A percentile compares a stretch with the other conserved stretches of the same genome.
Conservation (phyloP, 2,329 filamentous ascomycete species). For the Dothidotthia symphoricarpi region DNA sequence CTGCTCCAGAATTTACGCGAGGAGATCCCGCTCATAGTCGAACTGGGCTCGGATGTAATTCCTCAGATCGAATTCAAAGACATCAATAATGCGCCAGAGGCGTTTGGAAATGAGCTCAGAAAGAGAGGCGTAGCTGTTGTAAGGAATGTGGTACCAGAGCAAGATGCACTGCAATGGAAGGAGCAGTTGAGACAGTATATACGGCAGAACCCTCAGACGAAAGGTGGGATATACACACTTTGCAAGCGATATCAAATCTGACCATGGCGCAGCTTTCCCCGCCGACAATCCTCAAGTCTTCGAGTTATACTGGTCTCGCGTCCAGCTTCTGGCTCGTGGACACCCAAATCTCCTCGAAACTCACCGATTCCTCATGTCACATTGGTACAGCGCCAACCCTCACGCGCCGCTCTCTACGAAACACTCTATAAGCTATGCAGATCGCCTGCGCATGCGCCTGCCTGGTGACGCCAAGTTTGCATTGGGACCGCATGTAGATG, state of each 20-base stretch:
- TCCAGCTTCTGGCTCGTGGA: conserved; percentile 48
- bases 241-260: background rate
- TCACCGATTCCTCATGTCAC: conserved; percentile 50
- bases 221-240: conserved; percentile 20
- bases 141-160: conserved; percentile 46
- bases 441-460: conserved; percentile 54
- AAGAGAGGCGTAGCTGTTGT: conserved; percentile 56
- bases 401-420: conserved; percentile 45
- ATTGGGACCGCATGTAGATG: conserved; percentile 57
- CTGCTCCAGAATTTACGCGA: conserved; percentile 45
- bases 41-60: conserved; percentile 44
- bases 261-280: conserved; percentile 44
- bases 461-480: conserved; percentile 54
- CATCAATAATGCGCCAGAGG: conserved; percentile 49
- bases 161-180: conserved; percentile 48
- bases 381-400: conserved; percentile 50
- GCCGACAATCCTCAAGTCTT: conserved; percentile 51
- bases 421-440: conserved; percentile 51
- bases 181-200: conserved; percentile 47
- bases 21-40: conserved; percentile 47
- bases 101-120: conserved; percentile 58
- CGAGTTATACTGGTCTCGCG: conserved; percentile 52
- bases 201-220: conserved; percentile 47
- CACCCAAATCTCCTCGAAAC: conserved; percentile 50
- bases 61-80: conserved; percentile 51